Conservation (phyloP, 2,329 filamentous ascomycete species). For the Davidsoniella neocaledoniae region DNA sequence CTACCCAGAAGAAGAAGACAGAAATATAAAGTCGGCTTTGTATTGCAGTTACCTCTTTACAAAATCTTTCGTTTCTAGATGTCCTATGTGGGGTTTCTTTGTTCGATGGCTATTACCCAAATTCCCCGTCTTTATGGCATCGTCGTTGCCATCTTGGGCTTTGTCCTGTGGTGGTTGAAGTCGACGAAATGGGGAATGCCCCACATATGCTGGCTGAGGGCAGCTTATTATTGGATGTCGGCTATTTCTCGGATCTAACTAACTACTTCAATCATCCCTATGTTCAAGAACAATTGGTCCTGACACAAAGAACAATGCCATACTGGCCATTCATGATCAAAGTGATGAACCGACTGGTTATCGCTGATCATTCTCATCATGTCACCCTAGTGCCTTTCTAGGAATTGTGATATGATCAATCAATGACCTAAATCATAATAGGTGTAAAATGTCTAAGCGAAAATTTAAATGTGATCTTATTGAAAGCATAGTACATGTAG, state of each 20-base stretch:
- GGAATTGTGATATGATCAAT: no score
- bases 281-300: neutral
- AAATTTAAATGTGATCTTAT: no score
- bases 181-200: neutral
- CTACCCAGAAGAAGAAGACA: neutral
- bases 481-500: no score
- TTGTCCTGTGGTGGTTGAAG: neutral
- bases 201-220: neutral
- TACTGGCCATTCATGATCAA: no score
- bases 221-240: conserved; percentile 3
- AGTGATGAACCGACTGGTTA: no score
- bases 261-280: neutral
- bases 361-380: no score
- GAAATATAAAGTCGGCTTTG: no score
- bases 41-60: no score
- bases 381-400: no score
- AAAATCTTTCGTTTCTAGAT: no score
- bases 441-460: no score
- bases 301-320: neutral
- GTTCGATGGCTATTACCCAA: neutral
- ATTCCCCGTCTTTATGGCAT: neutral
- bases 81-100: neutral
- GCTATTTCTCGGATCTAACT: neutral
- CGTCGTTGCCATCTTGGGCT: neutral
- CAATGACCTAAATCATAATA: no score